Evolutionary conservation across 345 rosid species (phyloP).

Genomic region (Jatropha curcas): DNA sequence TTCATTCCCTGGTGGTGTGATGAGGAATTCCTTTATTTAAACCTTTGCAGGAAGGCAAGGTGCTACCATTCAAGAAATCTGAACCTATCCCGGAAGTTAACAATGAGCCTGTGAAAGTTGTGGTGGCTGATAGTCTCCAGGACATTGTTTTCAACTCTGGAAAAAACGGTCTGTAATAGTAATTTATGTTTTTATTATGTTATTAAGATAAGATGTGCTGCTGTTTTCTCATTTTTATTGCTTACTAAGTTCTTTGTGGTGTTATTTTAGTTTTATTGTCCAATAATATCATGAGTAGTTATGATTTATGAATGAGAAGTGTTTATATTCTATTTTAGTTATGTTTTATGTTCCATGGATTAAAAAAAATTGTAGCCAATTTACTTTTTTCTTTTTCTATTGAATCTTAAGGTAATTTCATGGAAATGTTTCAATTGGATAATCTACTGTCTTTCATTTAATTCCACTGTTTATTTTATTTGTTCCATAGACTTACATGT

Average conservation of each 20-base stretch:
- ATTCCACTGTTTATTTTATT: not conserved
- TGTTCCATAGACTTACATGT: not conserved
- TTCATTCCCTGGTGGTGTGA: not conserved
- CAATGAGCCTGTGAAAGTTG: conserved; percentile 84
- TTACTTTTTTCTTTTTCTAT: not conserved
- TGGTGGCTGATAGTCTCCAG: conserved; percentile 84
- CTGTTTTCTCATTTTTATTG: no score
- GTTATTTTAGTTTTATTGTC: not conserved
- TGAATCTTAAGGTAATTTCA: not conserved
- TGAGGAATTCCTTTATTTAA: not conserved
- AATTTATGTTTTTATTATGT: no score
- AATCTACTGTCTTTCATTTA: no score
- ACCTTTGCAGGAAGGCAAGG: conserved; percentile 76
- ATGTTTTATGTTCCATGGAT: no score
- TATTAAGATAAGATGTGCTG: no score
- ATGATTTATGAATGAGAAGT: not conserved
- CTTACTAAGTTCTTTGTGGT: not conserved
- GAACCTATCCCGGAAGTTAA: conserved; percentile 89
- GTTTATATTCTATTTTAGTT: no score
- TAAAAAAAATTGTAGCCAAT: not conserved
- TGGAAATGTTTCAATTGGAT: not conserved
- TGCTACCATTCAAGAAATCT: conserved; percentile 60
- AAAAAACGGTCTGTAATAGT: conserved; percentile 61
- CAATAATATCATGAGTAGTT: no score
- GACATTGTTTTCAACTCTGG: conserved; percentile 75